These are phyloP conservation scores for Hondaea fermentalgiana DNA, from an alignment of 108 stramenopile genomes.

Conservation along the genomic window DNA sequence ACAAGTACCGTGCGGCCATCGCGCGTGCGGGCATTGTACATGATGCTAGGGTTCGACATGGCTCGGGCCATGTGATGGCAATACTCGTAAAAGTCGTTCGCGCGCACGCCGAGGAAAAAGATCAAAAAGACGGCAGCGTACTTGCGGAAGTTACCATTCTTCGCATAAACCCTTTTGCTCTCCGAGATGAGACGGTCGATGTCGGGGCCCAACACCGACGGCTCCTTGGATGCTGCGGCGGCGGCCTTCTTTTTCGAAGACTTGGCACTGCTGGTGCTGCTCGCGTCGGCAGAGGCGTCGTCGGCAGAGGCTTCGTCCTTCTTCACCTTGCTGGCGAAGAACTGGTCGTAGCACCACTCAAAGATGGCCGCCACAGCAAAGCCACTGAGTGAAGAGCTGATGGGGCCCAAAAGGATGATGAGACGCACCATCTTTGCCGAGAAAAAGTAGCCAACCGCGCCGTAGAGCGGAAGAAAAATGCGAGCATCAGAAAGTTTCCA, in stretches of 20 bases:
- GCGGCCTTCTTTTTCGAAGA: neutral
- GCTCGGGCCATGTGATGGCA: constrained; percentile 58
- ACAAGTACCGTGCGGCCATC: constrained; percentile 69
- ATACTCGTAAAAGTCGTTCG: constrained; percentile 51
- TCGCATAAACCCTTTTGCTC: neutral
- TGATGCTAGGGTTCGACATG: constrained; percentile 79
- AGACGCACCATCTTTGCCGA: constrained; percentile 92
- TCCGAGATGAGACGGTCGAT: constrained; percentile 40
- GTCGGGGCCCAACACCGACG: constrained; percentile 41
- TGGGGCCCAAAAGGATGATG: constrained; percentile 84
- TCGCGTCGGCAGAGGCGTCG: neutral
- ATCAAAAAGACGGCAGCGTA: constrained; percentile 64
- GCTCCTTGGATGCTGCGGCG: neutral
- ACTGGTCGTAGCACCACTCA: constrained; percentile 56
- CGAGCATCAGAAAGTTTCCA: constrained; percentile 65
- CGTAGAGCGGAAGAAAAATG: constrained; percentile 80
- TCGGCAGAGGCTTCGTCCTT: neutral
- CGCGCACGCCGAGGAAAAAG: constrained; percentile 45
- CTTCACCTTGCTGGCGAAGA: neutral
- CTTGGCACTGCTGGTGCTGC: neutral
- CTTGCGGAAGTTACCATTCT: constrained; percentile 35
- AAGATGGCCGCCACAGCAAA: constrained; percentile 70
- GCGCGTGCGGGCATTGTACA: constrained; percentile 68
- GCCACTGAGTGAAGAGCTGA: constrained; percentile 73
- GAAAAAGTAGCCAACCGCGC: constrained; percentile 82